Conservation (phyloP, 805 yeast species). For the Candida alai region DNA sequence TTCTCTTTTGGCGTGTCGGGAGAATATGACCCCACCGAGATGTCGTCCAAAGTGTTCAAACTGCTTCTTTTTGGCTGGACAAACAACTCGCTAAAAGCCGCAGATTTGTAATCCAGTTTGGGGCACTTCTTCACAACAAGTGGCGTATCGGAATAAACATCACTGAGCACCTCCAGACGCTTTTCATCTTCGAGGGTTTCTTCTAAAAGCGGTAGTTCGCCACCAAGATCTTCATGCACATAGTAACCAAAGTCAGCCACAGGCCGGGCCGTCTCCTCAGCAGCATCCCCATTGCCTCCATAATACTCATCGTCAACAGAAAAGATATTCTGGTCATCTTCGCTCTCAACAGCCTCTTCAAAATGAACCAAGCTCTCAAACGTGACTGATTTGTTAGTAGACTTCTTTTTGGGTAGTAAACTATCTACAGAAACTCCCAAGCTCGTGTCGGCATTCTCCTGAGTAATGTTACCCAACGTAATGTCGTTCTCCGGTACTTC, state of each 20-base stretch:
- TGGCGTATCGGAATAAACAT: constrained; percentile 34
- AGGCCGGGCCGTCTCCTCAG: constrained; percentile 1
- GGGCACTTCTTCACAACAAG: constrained; percentile 17
- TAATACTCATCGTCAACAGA: constrained; percentile 11
- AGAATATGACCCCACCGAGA: constrained; percentile 36
- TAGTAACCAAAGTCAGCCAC: constrained; percentile 1
- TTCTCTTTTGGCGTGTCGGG: constrained; percentile 31
- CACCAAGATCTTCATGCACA: neutral
- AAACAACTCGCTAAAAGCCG: constrained; percentile 4
- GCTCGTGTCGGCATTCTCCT: too few relatives aligned
- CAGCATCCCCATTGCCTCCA: constrained; percentile 6
- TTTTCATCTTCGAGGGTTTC: constrained; percentile 1
- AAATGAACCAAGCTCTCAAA: constrained; percentile 34
- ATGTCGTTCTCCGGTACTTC: too few relatives aligned
- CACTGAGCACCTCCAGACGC: constrained; percentile 41
- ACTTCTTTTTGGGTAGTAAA: constrained; percentile 7
- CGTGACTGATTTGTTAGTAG: constrained; percentile 32
- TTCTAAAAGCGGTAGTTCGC: too few relatives aligned
- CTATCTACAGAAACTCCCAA: constrained; percentile 6
- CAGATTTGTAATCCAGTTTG: neutral
- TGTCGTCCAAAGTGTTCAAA: constrained; percentile 13
- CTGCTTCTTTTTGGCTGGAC: constrained; percentile 5
- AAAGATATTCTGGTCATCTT: constrained; percentile 19
- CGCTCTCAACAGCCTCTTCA: constrained; percentile 13
- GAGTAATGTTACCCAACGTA: too few relatives aligned